Conservation (phyloP, 805 yeast species). For the Candida tibetensis region DNA sequence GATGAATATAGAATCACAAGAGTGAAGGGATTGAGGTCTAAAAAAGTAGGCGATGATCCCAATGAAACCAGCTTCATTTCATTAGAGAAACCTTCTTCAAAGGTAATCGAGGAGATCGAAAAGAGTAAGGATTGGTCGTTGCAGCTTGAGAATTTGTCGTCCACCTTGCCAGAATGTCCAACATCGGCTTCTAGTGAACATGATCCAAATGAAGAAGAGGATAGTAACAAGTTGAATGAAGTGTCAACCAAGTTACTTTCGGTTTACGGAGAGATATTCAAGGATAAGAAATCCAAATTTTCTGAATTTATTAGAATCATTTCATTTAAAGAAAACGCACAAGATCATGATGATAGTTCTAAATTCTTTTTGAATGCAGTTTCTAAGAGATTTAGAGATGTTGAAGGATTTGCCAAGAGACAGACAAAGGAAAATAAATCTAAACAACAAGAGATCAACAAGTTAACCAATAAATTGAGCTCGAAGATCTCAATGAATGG, state of each 20-base stretch:
- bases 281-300: conserved; percentile 12
- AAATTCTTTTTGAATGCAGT: conserved; percentile 44
- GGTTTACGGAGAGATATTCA: conserved; percentile 17
- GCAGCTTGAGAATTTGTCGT: background rate
- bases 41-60: conserved; percentile 31
- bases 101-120: conserved; percentile 41
- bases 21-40: conserved; percentile 72
- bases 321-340: conserved; percentile 28
- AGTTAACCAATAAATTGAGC: conserved; percentile 31
- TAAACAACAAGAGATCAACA: conserved; percentile 46
- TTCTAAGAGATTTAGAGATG: conserved; percentile 76
- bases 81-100: conserved; percentile 31
- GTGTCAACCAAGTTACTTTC: conserved; percentile 16
- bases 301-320: conserved; percentile 19
- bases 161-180: background rate
- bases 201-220: conserved; percentile 9
- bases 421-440: conserved; percentile 68
- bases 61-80: background rate
- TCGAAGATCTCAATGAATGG: conserved; percentile 62
- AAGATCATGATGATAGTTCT: conserved; percentile 19
- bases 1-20: conserved; percentile 55
- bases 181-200: background rate
- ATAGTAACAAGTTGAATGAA: conserved; percentile 9
- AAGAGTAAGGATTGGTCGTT: conserved; percentile 45
- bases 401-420: conserved; percentile 84